Percentiles rank a stretch among this genome's conserved stretches.
phyloP scores from a whole-genome alignment of 2,329 filamentous ascomycete species.

The Thermoascus crustaceus region DNA sequence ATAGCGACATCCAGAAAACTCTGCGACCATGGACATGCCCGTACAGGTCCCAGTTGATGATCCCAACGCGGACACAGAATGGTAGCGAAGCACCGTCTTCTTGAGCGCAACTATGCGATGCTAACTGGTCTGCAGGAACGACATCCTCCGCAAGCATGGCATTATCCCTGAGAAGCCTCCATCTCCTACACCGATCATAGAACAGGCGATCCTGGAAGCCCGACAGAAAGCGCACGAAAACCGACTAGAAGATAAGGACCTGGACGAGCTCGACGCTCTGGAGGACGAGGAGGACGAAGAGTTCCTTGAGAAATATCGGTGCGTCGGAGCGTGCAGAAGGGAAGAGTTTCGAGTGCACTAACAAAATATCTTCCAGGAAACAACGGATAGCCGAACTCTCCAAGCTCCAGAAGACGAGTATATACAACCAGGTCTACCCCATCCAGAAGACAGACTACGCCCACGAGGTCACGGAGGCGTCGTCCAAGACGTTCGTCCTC shows the following conservation, averaged over 20 bases:
- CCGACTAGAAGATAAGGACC: conserved; percentile 82
- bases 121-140: conserved; percentile 63
- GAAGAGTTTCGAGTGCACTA: not conserved
- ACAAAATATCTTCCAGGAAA: conserved; percentile 39
- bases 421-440: conserved; percentile 87
- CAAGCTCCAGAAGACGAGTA: conserved; percentile 62
- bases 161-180: conserved; percentile 97
- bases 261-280: conserved; percentile 86
- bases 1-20: conserved; percentile 16
- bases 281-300: conserved; percentile 94
- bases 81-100: too few relatives aligned
- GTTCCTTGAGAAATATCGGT: conserved; percentile 79
- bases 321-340: conserved; percentile 7
- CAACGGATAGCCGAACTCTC: conserved; percentile 80
- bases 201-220: conserved; percentile 84
- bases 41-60: conserved; percentile 82
- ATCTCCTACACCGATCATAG: conserved; percentile 89
- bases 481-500: conserved; percentile 57
- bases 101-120: conserved; percentile 10
- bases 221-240: conserved; percentile 82
- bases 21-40: conserved; percentile 44
- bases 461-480: conserved; percentile 85
- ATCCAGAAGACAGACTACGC: conserved; percentile 91
- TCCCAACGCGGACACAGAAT: conserved; percentile 96
- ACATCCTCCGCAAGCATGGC: conserved; percentile 93